These are phyloP conservation scores for Tetrastigma voinierianum DNA, from an alignment of 164 flowering plant species.

Conservation along the genomic window DNA sequence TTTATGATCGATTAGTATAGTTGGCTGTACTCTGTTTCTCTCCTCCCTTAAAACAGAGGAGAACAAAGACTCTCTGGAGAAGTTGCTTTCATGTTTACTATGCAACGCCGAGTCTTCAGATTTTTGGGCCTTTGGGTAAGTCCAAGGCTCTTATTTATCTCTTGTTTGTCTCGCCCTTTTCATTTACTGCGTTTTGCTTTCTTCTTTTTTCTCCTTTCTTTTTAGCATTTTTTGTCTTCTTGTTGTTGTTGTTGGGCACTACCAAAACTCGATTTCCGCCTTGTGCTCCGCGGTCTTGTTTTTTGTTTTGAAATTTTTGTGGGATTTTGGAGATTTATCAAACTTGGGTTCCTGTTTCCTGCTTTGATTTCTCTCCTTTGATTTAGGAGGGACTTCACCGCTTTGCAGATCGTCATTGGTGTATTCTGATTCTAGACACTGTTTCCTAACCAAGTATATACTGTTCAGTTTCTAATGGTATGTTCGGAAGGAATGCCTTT, in stretches of 20 bases:
- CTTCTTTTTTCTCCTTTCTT: conserved; percentile 26
- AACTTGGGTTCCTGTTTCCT: background rate
- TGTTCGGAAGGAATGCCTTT: background rate
- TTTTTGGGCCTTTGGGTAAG: conserved; percentile 17
- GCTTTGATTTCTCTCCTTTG: conserved; percentile 1
- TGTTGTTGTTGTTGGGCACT: conserved; percentile 17
- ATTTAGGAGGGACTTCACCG: background rate
- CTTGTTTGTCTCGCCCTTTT: conserved; percentile 30
- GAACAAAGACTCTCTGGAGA: background rate
- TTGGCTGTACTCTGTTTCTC: too few species aligned
- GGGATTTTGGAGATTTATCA: background rate
- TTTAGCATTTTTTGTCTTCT: conserved; percentile 20
- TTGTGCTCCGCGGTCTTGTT: background rate
- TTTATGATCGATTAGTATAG: too few species aligned
- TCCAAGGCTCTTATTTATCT: conserved; percentile 20
- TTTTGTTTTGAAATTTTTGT: background rate
- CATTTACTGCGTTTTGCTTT: conserved; percentile 9
- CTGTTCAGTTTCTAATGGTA: background rate
- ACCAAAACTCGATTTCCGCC: background rate
- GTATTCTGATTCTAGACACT: conserved; percentile 1
- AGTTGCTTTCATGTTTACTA: conserved; percentile 34
- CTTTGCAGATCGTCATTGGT: conserved; percentile 16
- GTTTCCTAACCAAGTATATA: background rate
- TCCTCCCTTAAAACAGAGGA: background rate
- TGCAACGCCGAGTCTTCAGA: conserved; percentile 4